Evolutionary conservation across 352 stramenopile genomes (phyloP).

Genomic region (Aphanomyces cochlioides): DNA sequence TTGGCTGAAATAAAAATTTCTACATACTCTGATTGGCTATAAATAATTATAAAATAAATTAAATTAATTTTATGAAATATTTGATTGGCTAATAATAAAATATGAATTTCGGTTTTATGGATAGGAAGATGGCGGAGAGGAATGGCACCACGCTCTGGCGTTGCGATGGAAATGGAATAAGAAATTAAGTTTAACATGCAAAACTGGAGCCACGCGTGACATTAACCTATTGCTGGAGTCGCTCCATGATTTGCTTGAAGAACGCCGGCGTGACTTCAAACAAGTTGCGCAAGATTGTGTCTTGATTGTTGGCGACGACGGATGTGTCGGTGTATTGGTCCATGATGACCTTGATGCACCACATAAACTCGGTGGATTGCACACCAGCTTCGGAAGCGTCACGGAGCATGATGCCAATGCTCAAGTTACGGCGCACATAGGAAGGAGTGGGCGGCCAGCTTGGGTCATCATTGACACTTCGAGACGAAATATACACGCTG

Average conservation of each 20-base stretch:
- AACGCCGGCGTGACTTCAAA: slow-evolving; percentile 83
- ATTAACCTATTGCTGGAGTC: slow-evolving; percentile 34
- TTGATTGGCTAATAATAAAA: slow-evolving; percentile 11
- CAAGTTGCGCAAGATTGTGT: slow-evolving; percentile 86
- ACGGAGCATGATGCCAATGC: slow-evolving; percentile 62
- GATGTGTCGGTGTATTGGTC: slow-evolving; percentile 67
- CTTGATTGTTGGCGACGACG: slow-evolving; percentile 75
- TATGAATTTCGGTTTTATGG: slow-evolving; percentile 2
- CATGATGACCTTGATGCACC: slow-evolving; percentile 79
- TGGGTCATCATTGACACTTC: slow-evolving; percentile 64
- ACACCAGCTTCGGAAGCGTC: slow-evolving; percentile 75
- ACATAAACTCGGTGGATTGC: slow-evolving; percentile 65
- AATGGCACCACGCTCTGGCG: too few species aligned
- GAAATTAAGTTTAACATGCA: background rate
- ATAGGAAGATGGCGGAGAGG: background rate
- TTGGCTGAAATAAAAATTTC: background rate
- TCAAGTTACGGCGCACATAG: slow-evolving; percentile 72
- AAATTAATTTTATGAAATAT: background rate
- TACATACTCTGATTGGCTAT: background rate
- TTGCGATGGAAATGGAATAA: too few species aligned
- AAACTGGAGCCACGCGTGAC: background rate
- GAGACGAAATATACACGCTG: slow-evolving; percentile 63
- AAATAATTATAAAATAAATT: background rate
- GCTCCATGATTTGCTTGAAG: slow-evolving; percentile 80
- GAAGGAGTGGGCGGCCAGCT: slow-evolving; percentile 59